These are phyloP conservation scores for Cicer yamashitae DNA, from an alignment of 306 rosid genomes.

Conservation along the genomic window DNA sequence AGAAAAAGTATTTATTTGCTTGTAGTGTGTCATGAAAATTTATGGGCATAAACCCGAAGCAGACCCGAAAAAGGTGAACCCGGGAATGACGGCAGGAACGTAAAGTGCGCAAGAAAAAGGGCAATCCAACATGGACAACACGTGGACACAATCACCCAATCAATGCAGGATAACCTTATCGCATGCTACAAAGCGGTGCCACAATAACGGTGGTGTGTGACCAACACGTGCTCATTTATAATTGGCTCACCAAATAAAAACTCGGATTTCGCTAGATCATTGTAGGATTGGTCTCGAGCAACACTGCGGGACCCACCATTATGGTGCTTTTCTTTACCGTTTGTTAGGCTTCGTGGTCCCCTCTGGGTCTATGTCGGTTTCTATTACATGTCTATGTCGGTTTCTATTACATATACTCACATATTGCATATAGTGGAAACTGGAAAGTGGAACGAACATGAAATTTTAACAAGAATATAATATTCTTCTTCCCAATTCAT, in stretches of 20 bases:
- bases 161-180: conserved; percentile 64
- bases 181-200: conserved; percentile 29
- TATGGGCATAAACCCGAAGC: neutral
- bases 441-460: neutral
- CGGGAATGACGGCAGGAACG: conserved; percentile 36
- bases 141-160: conserved; percentile 56
- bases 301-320: conserved; percentile 40
- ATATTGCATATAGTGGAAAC: conserved; percentile 9
- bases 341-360: conserved; percentile 29
- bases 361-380: conserved; percentile 40
- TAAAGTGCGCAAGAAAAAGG: conserved; percentile 35
- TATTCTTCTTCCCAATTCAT: no score
- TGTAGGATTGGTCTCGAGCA: neutral
- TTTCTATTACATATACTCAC: conserved; percentile 22
- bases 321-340: neutral
- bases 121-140: conserved; percentile 47
- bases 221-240: conserved; percentile 11
- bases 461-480: neutral
- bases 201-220: neutral
- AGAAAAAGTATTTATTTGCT: neutral
- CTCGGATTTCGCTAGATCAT: conserved; percentile 12
- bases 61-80: neutral
- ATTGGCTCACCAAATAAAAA: neutral
- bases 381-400: conserved; percentile 38
- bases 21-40: neutral